Conservation (phyloP, 2,329 filamentous ascomycete species). For the Elsinoe arachidis region DNA sequence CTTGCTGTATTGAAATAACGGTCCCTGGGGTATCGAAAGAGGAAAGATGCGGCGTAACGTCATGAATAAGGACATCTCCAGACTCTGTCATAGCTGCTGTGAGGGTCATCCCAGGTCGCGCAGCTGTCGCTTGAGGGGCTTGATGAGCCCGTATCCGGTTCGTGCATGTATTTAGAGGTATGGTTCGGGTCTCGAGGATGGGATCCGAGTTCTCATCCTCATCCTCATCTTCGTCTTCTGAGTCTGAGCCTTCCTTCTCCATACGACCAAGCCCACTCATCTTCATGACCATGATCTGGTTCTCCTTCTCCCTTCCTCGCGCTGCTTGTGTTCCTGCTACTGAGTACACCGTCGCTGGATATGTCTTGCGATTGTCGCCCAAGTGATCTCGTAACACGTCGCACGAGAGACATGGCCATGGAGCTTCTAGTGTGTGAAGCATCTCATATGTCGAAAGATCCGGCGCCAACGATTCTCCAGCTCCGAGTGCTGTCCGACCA, state of each 20-base stretch:
- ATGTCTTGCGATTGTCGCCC: conserved; percentile 83
- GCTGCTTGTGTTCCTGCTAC: conserved; percentile 93
- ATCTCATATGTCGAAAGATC: conserved; percentile 96
- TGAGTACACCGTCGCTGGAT: conserved; percentile 89
- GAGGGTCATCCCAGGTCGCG: conserved; percentile 67
- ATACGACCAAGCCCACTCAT: conserved; percentile 85
- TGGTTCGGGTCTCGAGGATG: conserved; percentile 84
- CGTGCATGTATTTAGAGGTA: conserved; percentile 77
- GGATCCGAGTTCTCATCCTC: conserved; percentile 72
- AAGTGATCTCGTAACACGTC: conserved; percentile 81
- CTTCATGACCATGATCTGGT: conserved; percentile 93
- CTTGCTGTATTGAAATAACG: conserved; percentile 69
- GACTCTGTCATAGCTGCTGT: conserved; percentile 92
- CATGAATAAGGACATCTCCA: conserved; percentile 80
- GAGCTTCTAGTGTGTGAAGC: conserved; percentile 87
- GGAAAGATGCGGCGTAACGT: conserved; percentile 79
- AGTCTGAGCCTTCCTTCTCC: conserved; percentile 62
- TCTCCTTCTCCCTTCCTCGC: conserved; percentile 64
- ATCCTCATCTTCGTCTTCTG: conserved; percentile 58
- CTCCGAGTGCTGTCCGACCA: conserved; percentile 80
- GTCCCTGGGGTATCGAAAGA: conserved; percentile 87
- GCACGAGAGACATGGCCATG: conserved; percentile 95
- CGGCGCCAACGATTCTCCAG: conserved; percentile 82
- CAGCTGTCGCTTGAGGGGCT: conserved; percentile 60
- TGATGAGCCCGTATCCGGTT: conserved; percentile 90